Conservation (phyloP, 2,329 filamentous ascomycete species). For the Raffaelea ambrosiae region DNA sequence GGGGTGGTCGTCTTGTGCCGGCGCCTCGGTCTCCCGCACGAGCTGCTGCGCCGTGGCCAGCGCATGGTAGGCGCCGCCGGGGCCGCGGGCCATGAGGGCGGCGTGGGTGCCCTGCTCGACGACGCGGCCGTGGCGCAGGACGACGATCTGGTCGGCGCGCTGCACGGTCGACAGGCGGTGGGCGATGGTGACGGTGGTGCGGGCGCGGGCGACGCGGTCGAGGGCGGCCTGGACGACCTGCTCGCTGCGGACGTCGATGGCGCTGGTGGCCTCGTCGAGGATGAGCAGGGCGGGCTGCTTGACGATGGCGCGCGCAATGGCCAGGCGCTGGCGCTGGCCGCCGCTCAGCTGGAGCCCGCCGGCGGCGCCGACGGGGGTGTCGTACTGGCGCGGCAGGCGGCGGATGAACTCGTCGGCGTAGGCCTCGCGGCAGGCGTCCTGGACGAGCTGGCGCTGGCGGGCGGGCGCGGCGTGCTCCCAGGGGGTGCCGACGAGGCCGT, state of each 20-base stretch:
- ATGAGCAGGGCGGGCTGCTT: slow-evolving; percentile 19
- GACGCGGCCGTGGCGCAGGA: slow-evolving; percentile 59
- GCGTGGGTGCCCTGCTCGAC: slow-evolving; percentile 69
- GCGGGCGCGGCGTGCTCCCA: slow-evolving; percentile 27
- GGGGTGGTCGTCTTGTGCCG: not conserved
- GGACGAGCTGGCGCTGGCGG: slow-evolving; percentile 45
- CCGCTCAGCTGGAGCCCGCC: slow-evolving; percentile 64
- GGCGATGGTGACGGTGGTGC: slow-evolving; percentile 45
- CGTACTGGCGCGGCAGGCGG: slow-evolving; percentile 55
- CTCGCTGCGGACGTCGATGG: slow-evolving; percentile 42
- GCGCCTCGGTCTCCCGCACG: not conserved
- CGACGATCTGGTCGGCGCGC: slow-evolving; percentile 68
- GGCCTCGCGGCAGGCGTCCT: slow-evolving; percentile 56
- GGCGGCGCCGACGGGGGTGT: slow-evolving; percentile 62
- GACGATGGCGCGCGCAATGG: slow-evolving; percentile 31
- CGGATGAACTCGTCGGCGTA: slow-evolving; percentile 64
- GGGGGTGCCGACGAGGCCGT: slow-evolving; percentile 36
- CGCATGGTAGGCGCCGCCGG: not conserved
- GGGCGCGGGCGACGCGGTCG: slow-evolving; percentile 16
- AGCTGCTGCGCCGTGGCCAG: not conserved
- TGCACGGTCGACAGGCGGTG: slow-evolving; percentile 65
- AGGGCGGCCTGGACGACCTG: slow-evolving; percentile 19
- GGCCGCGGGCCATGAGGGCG: slow-evolving; percentile 41
- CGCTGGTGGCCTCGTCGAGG: slow-evolving; percentile 20
- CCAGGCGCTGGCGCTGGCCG: slow-evolving; percentile 72